Conservation (phyloP, 192 early-diverging fungal genomes). For the Dissophora globulifera region DNA sequence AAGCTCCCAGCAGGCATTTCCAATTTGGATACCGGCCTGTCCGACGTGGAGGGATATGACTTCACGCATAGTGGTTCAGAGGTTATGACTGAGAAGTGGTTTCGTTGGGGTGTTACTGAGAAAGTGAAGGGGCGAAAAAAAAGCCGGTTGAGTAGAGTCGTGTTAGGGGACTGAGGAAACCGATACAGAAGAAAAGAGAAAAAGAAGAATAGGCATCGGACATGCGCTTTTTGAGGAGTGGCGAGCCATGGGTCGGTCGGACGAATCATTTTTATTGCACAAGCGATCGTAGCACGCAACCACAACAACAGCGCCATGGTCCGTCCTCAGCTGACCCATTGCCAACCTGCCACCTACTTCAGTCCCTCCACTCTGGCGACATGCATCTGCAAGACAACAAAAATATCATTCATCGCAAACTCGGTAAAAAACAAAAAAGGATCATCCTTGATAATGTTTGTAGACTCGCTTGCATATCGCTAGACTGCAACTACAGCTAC, state of each 20-base stretch:
- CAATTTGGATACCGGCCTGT: constrained; percentile 99
- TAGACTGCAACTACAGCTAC: no score
- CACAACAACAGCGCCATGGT: no score
- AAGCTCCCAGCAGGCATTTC: constrained; percentile 99
- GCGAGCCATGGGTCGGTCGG: neutral
- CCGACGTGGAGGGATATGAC: constrained; percentile 84
- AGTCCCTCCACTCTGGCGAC: no score
- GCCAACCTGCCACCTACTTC: no score
- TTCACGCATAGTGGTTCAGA: constrained; percentile 70
- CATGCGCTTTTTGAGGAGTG: neutral
- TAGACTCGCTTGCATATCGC: no score
- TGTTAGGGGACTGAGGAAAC: constrained; percentile 38
- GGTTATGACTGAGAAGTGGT: neutral
- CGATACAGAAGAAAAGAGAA: constrained; percentile 24
- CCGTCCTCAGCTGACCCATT: no score
- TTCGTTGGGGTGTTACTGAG: neutral
- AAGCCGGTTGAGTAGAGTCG: constrained; percentile 21
- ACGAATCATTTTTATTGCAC: neutral
- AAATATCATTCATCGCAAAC: no score
- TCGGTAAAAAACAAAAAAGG: no score
- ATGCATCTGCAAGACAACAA: no score
- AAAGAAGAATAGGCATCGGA: constrained; percentile 17
- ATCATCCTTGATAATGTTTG: no score
- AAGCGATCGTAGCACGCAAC: no score
- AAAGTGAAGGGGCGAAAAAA: neutral